A percentile compares a stretch with the other conserved stretches of the same genome.
Evolutionary conservation across 345 rosid species (phyloP).

Genomic region (Eucalyptus shirleyi): DNA sequence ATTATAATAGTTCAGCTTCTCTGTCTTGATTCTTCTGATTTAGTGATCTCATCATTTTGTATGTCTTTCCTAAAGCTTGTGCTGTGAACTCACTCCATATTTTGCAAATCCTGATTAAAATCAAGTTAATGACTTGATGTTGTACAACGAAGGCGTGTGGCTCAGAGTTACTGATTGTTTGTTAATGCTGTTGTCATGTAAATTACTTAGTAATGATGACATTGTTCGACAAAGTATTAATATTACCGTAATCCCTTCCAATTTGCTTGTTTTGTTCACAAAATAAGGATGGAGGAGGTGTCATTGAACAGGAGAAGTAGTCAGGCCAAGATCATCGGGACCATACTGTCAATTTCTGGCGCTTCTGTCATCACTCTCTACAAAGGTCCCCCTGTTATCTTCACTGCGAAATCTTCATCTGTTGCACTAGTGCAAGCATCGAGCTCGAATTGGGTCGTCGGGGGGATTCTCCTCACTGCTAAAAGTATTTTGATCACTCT

Average conservation of each 20-base stretch:
- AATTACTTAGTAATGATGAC: background rate
- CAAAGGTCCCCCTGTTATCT: slow-evolving; percentile 20
- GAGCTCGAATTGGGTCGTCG: slow-evolving; percentile 31
- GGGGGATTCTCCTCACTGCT: slow-evolving; percentile 25
- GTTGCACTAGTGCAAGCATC: background rate
- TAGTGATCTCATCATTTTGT: background rate
- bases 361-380: slow-evolving; percentile 34
- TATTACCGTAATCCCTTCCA: background rate
- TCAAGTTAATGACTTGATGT: background rate
- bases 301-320: slow-evolving; percentile 7
- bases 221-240: background rate
- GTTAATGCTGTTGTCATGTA: background rate
- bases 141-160: background rate
- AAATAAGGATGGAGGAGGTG: slow-evolving; percentile 26
- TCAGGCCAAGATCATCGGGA: slow-evolving; percentile 30
- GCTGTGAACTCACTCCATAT: background rate
- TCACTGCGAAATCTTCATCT: background rate
- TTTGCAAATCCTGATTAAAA: background rate
- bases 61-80: background rate
- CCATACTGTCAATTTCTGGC: slow-evolving; percentile 27
- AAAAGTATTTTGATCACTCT: slow-evolving; percentile 4
- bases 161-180: background rate
- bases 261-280: background rate
- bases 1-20: background rate
- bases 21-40: background rate